Conservation (phyloP, 2,329 filamentous ascomycete genomes). For the Calcarisporium arbuscula region DNA sequence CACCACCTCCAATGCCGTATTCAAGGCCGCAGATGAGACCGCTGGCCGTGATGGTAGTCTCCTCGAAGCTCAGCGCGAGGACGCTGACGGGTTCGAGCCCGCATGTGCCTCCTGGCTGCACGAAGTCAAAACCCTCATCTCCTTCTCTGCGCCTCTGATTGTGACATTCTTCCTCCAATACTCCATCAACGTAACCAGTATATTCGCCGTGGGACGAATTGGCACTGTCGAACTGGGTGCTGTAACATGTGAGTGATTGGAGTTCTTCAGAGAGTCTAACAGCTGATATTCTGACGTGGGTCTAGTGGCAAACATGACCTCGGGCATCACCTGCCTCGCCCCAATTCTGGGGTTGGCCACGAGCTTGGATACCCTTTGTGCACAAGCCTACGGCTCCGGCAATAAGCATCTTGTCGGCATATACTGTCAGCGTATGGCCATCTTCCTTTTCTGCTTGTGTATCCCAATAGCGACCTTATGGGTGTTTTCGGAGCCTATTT, state of each 20-base stretch:
- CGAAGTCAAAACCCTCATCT: conserved; percentile 70
- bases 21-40: too few relatives aligned
- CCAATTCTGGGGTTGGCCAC: conserved; percentile 76
- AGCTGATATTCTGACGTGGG: accelerated
- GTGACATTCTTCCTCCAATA: conserved; percentile 69
- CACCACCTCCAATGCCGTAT: too few relatives aligned
- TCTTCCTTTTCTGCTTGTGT: conserved; percentile 63
- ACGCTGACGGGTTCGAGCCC: too few relatives aligned
- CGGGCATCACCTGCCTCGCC: conserved; percentile 69
- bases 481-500: conserved; percentile 57
- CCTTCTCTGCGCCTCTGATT: conserved; percentile 62
- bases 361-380: conserved; percentile 80
- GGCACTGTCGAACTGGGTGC: conserved; percentile 50
- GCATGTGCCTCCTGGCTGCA: too few relatives aligned
- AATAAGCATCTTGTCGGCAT: conserved; percentile 77
- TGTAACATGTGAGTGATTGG: conserved; percentile 23
- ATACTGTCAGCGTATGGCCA: conserved; percentile 74
- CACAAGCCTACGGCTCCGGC: conserved; percentile 86
- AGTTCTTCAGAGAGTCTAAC: accelerated
- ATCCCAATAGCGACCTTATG: conserved; percentile 66
- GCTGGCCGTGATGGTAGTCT: too few relatives aligned
- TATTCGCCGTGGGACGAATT: conserved; percentile 67
- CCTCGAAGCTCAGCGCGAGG: too few relatives aligned
- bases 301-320: conserved; percentile 62
- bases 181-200: conserved; percentile 67